Conservation (phyloP, 2,329 filamentous ascomycete genomes). For the Cytospora chrysosperma region DNA sequence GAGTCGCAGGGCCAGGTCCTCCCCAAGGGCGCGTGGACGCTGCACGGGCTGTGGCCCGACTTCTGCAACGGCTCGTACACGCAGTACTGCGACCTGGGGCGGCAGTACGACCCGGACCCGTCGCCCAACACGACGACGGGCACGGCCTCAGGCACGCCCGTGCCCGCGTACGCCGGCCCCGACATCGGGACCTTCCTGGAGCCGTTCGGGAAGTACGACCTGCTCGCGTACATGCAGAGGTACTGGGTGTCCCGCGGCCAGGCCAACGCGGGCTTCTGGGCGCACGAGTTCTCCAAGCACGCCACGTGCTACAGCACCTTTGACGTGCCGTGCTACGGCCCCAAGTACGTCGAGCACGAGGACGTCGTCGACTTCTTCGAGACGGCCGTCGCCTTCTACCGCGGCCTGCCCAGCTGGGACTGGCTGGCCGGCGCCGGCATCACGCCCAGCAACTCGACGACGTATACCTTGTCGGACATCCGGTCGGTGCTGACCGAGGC, state of each 20-base stretch:
- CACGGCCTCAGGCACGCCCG: slow-evolving; percentile 48
- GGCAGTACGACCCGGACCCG: slow-evolving; percentile 63
- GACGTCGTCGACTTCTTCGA: slow-evolving; percentile 65
- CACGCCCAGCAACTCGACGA: slow-evolving; percentile 56
- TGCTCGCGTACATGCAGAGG: slow-evolving; percentile 65
- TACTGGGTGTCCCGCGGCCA: slow-evolving; percentile 61
- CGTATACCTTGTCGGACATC: slow-evolving; percentile 53
- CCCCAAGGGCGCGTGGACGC: slow-evolving; percentile 55
- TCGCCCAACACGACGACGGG: slow-evolving; percentile 64
- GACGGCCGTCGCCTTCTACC: slow-evolving; percentile 58
- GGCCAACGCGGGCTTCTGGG: slow-evolving; percentile 62
- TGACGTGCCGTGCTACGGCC: slow-evolving; percentile 63
- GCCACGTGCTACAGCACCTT: slow-evolving; percentile 68
- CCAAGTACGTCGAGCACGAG: slow-evolving; percentile 52
- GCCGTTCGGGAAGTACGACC: slow-evolving; percentile 56
- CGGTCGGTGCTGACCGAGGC: slow-evolving; percentile 48
- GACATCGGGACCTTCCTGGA: slow-evolving; percentile 58
- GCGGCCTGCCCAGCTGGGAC: slow-evolving; percentile 55
- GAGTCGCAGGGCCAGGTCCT: slow-evolving; percentile 58
- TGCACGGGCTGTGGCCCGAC: slow-evolving; percentile 60
- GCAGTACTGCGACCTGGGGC: slow-evolving; percentile 64
- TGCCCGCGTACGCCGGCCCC: slow-evolving; percentile 58
- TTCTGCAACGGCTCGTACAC: slow-evolving; percentile 58
- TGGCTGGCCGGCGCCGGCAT: slow-evolving; percentile 59
- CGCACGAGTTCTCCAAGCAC: slow-evolving; percentile 67